Evolutionary conservation across 2,329 filamentous ascomycete genomes (phyloP).

Genomic region (Helminthosporium solani): DNA sequence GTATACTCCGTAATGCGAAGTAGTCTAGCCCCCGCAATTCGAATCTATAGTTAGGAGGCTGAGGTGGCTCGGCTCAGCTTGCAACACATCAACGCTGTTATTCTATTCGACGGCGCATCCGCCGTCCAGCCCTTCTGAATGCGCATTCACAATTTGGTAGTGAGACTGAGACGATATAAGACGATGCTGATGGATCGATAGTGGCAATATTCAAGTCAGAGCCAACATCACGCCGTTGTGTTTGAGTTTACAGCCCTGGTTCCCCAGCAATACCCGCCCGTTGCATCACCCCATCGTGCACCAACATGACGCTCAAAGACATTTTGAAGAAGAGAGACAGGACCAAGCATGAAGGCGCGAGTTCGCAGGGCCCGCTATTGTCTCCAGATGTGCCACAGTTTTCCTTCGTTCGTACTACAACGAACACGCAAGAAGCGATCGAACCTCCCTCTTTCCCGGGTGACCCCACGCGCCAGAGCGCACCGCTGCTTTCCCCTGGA

Average conservation of each 20-base stretch:
- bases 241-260: slow-evolving; percentile 5
- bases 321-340: slow-evolving; percentile 64
- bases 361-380: slow-evolving; percentile 21
- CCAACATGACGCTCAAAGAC: slow-evolving; percentile 60
- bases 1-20: no score
- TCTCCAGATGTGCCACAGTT: slow-evolving; percentile 58
- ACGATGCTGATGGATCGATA: slow-evolving; percentile 33
- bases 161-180: slow-evolving; percentile 34
- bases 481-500: slow-evolving; percentile 29
- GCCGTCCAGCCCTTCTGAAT: slow-evolving; percentile 20
- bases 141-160: slow-evolving; percentile 23
- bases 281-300: slow-evolving; percentile 5
- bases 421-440: slow-evolving; percentile 75
- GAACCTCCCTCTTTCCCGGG: slow-evolving; percentile 62
- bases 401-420: slow-evolving; percentile 83
- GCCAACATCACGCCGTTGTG: not conserved
- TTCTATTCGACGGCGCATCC: slow-evolving; percentile 24
- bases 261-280: not conserved
- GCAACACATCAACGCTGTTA: slow-evolving; percentile 22
- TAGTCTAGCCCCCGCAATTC: no score
- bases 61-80: slow-evolving; percentile 20
- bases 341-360: slow-evolving; percentile 42
- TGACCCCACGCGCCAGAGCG: slow-evolving; percentile 35
- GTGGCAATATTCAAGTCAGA: not conserved
- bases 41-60: slow-evolving; percentile 4